These are phyloP conservation scores for Alternaria triticina DNA, from an alignment of 2,329 filamentous ascomycete species.

Conservation along the genomic window DNA sequence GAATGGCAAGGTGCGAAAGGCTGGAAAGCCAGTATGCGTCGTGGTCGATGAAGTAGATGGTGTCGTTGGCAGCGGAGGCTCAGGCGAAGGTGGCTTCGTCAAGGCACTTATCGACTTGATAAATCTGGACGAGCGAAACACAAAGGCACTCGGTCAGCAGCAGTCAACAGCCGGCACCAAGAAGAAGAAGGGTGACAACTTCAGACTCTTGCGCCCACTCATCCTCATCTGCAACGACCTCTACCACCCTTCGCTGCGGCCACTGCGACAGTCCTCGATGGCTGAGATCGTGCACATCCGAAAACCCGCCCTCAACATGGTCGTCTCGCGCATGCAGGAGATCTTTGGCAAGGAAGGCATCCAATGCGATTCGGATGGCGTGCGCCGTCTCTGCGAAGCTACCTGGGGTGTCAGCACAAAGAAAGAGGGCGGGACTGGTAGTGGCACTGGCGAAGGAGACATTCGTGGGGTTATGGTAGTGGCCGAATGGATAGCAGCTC, in stretches of 20 bases:
- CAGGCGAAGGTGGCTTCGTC: slow-evolving; percentile 88
- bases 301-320: slow-evolving; percentile 84
- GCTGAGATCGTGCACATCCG: slow-evolving; percentile 93
- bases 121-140: slow-evolving; percentile 83
- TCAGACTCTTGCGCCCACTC: slow-evolving; percentile 83
- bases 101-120: slow-evolving; percentile 93
- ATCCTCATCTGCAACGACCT: slow-evolving; percentile 98
- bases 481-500: slow-evolving; percentile 82
- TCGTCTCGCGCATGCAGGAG: slow-evolving; percentile 78
- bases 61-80: slow-evolving; percentile 74
- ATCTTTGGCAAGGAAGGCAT: slow-evolving; percentile 92
- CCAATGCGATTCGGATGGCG: slow-evolving; percentile 85
- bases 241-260: slow-evolving; percentile 87
- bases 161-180: slow-evolving; percentile 40
- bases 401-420: slow-evolving; percentile 79
- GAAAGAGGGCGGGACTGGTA: slow-evolving; percentile 66
- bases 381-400: slow-evolving; percentile 81
- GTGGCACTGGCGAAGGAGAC: slow-evolving; percentile 73
- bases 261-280: slow-evolving; percentile 80
- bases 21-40: slow-evolving; percentile 87
- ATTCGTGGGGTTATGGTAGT: slow-evolving; percentile 85
- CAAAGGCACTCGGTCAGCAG: slow-evolving; percentile 47
- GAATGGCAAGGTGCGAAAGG: slow-evolving; percentile 67
- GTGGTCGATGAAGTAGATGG: slow-evolving; percentile 97
- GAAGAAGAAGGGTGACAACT: slow-evolving; percentile 83